phyloP scores from a whole-genome alignment of 1,139 yeast species.

The Taphrina pruni region DNA sequence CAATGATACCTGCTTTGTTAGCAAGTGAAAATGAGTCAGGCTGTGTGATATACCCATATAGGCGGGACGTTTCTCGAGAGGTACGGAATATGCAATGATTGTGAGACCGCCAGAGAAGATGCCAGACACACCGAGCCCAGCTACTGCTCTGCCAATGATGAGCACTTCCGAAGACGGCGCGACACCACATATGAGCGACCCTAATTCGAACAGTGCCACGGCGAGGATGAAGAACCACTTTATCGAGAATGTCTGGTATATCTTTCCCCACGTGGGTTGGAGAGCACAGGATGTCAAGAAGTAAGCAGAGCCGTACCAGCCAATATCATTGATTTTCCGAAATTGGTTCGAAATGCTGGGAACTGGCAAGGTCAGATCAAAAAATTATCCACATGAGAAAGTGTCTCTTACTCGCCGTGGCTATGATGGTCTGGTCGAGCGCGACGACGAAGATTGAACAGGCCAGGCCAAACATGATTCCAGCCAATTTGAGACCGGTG shows the following conservation, averaged over 20 bases:
- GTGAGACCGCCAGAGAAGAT: conserved; percentile 66
- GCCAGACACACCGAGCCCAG: conserved; percentile 78
- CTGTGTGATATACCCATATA: conserved; percentile 53
- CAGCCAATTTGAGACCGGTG: conserved; percentile 44
- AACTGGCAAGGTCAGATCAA: background rate
- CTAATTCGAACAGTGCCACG: conserved; percentile 60
- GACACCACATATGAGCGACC: conserved; percentile 58
- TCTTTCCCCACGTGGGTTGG: conserved; percentile 67
- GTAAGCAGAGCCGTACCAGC: conserved; percentile 50
- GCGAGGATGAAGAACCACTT: conserved; percentile 60
- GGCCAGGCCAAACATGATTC: conserved; percentile 57
- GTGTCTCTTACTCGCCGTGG: conserved; percentile 55
- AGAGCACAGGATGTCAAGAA: conserved; percentile 65
- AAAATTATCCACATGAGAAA: background rate
- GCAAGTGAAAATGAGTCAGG: conserved; percentile 49
- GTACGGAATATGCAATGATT: conserved; percentile 66
- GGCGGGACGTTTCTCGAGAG: conserved; percentile 64
- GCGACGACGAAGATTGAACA: conserved; percentile 65
- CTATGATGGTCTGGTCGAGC: conserved; percentile 69
- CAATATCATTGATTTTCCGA: conserved; percentile 18
- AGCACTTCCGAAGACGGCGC: conserved; percentile 64
- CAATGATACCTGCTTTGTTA: conserved; percentile 8
- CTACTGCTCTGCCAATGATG: conserved; percentile 72
- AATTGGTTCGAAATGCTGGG: conserved; percentile 28
- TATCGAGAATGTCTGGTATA: conserved; percentile 67